phyloP scores from a whole-genome alignment of 306 rosid genomes.

The Oemleria cerasiformis region DNA sequence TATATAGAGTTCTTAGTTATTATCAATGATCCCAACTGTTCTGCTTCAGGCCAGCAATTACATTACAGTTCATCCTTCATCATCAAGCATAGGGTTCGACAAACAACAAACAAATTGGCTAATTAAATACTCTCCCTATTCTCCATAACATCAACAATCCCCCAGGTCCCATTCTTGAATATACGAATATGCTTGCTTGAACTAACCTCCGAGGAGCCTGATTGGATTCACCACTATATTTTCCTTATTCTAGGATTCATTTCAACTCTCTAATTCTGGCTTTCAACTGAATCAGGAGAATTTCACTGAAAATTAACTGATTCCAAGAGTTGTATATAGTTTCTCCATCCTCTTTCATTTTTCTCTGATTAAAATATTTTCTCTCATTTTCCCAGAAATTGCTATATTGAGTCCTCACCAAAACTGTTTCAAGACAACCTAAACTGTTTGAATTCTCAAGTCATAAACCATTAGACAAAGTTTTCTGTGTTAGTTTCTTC shows the following conservation, averaged over 20 bases:
- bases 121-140: conserved; percentile 29
- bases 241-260: neutral
- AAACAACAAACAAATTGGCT: neutral
- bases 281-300: neutral
- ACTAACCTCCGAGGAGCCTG: conserved; percentile 26
- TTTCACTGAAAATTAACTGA: neutral
- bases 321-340: no score
- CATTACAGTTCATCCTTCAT: conserved; percentile 2
- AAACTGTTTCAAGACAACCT: neutral
- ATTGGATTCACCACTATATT: conserved; percentile 33
- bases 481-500: neutral
- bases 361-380: neutral
- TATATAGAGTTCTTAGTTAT: neutral
- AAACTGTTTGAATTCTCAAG: neutral
- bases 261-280: neutral
- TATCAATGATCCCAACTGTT: neutral
- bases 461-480: neutral
- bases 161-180: conserved; percentile 28
- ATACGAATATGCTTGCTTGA: conserved; percentile 43
- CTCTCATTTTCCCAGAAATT: neutral
- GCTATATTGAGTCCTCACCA: neutral
- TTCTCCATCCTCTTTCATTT: conserved; percentile 10
- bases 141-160: neutral
- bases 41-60: neutral
- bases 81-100: neutral